Evolutionary conservation across 768 basidiomycete species (phyloP).

Genomic region (Exsudoporus frostii): DNA sequence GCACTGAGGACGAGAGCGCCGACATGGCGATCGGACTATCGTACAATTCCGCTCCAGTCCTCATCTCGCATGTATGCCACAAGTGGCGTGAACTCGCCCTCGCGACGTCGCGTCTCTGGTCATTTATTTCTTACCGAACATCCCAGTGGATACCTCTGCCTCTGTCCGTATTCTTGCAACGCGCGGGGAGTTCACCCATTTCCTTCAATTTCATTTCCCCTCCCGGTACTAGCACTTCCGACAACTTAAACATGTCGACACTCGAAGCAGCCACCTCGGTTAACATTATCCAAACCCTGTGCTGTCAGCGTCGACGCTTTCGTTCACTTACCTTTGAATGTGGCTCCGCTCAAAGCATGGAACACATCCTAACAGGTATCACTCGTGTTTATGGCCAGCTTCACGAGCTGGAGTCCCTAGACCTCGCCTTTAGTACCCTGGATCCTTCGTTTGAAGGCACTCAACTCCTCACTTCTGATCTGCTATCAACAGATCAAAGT

Average conservation of each 20-base stretch:
- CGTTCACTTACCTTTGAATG: conserved; percentile 36
- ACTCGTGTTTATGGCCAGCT: conserved; percentile 13
- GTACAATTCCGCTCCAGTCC: conserved; percentile 35
- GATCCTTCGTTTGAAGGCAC: conserved; percentile 29
- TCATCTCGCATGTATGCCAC: conserved; percentile 47
- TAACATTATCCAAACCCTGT: conserved; percentile 24
- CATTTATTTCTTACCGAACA: conserved; percentile 33
- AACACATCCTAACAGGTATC: conserved; percentile 23
- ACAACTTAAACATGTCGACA: conserved; percentile 13
- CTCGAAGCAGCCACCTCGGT: conserved; percentile 19
- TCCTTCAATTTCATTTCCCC: conserved; percentile 35
- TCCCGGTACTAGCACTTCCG: conserved; percentile 4
- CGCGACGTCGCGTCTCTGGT: conserved; percentile 45
- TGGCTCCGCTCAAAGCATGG: conserved; percentile 28
- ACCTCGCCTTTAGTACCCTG: conserved; percentile 25
- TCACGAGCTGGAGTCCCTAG: conserved; percentile 26
- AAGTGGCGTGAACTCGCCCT: conserved; percentile 49
- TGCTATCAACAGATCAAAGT: conserved; percentile 10
- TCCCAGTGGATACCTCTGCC: conserved; percentile 21
- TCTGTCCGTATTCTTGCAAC: conserved; percentile 33
- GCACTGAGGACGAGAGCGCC: conserved; percentile 23
- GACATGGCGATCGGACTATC: conserved; percentile 23
- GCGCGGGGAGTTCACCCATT: conserved; percentile 34
- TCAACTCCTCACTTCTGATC: conserved; percentile 21
- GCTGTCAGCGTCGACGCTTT: conserved; percentile 25